phyloP scores from a whole-genome alignment of 2,329 filamentous ascomycete species.

The Didymella sp. region DNA sequence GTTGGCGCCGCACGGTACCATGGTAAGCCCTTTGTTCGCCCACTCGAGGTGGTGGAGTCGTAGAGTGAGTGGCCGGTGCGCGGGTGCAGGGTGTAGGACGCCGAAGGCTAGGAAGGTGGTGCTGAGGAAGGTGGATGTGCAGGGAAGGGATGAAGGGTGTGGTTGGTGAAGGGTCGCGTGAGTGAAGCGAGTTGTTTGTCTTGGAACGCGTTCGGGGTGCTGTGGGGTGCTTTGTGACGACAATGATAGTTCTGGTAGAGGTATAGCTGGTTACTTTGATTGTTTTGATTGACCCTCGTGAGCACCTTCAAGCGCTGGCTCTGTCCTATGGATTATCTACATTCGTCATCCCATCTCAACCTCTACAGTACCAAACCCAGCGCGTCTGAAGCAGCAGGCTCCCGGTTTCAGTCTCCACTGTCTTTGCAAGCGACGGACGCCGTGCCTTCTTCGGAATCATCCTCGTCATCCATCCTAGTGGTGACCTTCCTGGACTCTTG shows the following conservation, averaged over 20 bases:
- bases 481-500: background rate
- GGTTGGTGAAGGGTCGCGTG: background rate
- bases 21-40: constrained; percentile 54
- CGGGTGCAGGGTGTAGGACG: constrained; percentile 50
- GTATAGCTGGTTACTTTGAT: no score
- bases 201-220: no score
- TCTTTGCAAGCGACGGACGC: background rate
- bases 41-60: constrained; percentile 46
- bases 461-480: background rate
- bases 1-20: constrained; percentile 57
- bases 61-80: constrained; percentile 49
- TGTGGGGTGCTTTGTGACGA: no score
- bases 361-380: background rate
- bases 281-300: no score
- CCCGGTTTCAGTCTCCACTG: background rate
- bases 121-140: constrained; percentile 32
- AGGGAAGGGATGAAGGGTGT: constrained; percentile 10
- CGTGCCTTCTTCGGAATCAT: background rate
- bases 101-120: constrained; percentile 49
- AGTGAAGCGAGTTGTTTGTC: background rate
- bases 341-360: background rate
- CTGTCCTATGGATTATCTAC: background rate
- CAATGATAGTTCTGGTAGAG: no score
- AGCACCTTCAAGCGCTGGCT: background rate
- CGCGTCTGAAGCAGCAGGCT: background rate